Evolutionary conservation across 352 stramenopile species (phyloP).

Genomic region (Phytophthora citricola): DNA sequence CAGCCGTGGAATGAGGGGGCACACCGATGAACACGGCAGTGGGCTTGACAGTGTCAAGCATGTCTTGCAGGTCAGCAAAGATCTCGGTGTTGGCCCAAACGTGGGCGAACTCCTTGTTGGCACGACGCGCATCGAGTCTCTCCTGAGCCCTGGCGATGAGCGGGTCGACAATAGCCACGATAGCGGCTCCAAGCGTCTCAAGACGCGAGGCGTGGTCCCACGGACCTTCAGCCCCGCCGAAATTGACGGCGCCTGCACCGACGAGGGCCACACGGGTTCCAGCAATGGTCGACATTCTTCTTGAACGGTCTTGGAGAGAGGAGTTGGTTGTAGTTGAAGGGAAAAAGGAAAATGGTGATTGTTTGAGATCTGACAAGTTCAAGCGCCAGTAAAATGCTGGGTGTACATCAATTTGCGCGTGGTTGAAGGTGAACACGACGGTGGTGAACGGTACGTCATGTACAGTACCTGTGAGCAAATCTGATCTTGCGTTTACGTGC

Average conservation of each 20-base stretch:
- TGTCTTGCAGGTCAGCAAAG: slow-evolving; percentile 37
- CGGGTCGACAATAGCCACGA: background rate
- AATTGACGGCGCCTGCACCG: slow-evolving; percentile 46
- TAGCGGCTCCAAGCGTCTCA: slow-evolving; percentile 36
- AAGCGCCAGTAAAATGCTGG: background rate
- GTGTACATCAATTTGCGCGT: slow-evolving; percentile 13
- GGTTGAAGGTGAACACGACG: slow-evolving; percentile 22
- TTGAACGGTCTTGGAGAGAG: slow-evolving; percentile 1
- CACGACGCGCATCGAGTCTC: slow-evolving; percentile 13
- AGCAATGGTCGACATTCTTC: slow-evolving; percentile 28
- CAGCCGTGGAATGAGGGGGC: slow-evolving; percentile 46
- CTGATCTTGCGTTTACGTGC: too few relatives aligned
- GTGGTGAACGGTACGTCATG: background rate
- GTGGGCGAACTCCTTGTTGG: slow-evolving; percentile 33
- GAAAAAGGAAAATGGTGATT: slow-evolving; percentile 27
- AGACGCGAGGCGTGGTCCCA: slow-evolving; percentile 49
- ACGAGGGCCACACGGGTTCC: slow-evolving; percentile 43
- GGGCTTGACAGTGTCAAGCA: slow-evolving; percentile 38
- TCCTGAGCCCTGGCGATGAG: background rate
- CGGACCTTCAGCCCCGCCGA: slow-evolving; percentile 41
- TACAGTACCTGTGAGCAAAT: too few relatives aligned
- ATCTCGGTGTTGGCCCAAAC: slow-evolving; percentile 38
- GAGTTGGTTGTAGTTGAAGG: slow-evolving; percentile 6
- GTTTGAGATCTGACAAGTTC: too few relatives aligned
- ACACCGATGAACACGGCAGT: slow-evolving; percentile 46